Conservation (phyloP, 2,329 filamentous ascomycete genomes). For the Microthyrium microscopicum region DNA sequence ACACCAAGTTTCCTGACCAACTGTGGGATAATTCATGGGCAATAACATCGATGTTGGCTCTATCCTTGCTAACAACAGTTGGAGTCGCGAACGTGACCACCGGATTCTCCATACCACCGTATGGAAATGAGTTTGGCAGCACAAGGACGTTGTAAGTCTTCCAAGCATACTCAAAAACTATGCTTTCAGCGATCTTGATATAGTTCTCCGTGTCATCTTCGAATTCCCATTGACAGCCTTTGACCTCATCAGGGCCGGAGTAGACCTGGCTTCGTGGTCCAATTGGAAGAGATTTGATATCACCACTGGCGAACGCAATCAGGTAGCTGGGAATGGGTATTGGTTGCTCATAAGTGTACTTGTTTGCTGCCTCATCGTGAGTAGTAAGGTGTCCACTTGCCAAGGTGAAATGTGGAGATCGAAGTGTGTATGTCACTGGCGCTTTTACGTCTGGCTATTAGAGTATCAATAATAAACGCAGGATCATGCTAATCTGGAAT, state of each 20-base stretch:
- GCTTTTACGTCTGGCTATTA: constrained; percentile 96
- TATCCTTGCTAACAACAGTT: constrained; percentile 70
- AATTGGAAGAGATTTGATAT: constrained; percentile 71
- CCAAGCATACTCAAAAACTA: constrained; percentile 82
- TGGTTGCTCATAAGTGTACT: constrained; percentile 74
- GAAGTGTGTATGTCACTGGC: constrained; percentile 80
- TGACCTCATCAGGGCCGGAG: constrained; percentile 74
- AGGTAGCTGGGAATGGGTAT: constrained; percentile 90
- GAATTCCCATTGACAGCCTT: constrained; percentile 77
- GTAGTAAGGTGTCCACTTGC: constrained; percentile 61
- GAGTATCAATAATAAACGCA: no score
- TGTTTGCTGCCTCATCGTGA: constrained; percentile 32
- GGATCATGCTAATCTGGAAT: no score
- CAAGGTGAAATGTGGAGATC: constrained; percentile 74
- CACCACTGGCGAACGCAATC: constrained; percentile 75
- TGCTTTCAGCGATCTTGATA: constrained; percentile 65
- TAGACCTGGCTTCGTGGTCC: constrained; percentile 73
- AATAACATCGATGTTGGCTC: constrained; percentile 87
- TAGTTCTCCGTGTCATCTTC: constrained; percentile 85
- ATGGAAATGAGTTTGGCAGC: constrained; percentile 77
- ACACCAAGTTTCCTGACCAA: constrained; percentile 81
- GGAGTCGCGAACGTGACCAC: constrained; percentile 92
- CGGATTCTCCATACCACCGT: constrained; percentile 65
- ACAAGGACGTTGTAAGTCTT: constrained; percentile 89
- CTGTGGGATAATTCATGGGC: constrained; percentile 64